A percentile compares a stretch with the other conserved stretches of the same genome.
phyloP scores from a whole-genome alignment of 148 eudicot species.

The Simmondsia chinensis region DNA sequence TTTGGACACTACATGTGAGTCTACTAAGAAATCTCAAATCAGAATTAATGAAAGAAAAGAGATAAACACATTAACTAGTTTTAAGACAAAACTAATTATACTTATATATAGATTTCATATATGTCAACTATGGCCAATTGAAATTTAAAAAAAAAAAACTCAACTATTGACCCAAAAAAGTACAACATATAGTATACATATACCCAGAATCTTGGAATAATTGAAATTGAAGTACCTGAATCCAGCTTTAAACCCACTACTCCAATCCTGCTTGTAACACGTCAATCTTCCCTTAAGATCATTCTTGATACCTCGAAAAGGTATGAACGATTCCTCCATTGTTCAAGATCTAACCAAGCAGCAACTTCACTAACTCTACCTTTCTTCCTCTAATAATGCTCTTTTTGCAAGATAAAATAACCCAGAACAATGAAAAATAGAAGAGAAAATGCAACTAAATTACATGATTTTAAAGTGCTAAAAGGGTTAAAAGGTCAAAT shows the following conservation, averaged over 20 bases:
- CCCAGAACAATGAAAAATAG: conserved; percentile 6
- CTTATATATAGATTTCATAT: no score
- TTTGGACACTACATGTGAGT: no score
- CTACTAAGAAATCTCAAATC: no score
- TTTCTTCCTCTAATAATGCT: conserved; percentile 3
- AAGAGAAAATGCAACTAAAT: conserved; percentile 9
- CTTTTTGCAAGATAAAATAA: conserved; percentile 8
- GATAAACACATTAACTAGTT: no score
- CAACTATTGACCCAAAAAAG: no score
- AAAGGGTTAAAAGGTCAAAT: background rate
- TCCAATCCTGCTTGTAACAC: conserved; percentile 91
- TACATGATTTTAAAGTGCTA: conserved; percentile 34
- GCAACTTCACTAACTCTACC: background rate
- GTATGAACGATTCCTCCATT: conserved; percentile 89
- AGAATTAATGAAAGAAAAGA: no score
- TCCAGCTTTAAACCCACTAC: conserved; percentile 74
- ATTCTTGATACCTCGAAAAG: conserved; percentile 78
- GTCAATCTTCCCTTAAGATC: conserved; percentile 57
- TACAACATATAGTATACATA: background rate
- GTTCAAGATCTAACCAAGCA: conserved; percentile 10
- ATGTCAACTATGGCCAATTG: no score
- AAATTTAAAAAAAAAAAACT: background rate
- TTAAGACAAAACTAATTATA: no score
- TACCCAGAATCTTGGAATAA: conserved; percentile 3
- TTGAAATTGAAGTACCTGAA: conserved; percentile 40